Evolutionary conservation across 2,329 filamentous ascomycete species (phyloP).

Genomic region (Ophiostoma sp.): DNA sequence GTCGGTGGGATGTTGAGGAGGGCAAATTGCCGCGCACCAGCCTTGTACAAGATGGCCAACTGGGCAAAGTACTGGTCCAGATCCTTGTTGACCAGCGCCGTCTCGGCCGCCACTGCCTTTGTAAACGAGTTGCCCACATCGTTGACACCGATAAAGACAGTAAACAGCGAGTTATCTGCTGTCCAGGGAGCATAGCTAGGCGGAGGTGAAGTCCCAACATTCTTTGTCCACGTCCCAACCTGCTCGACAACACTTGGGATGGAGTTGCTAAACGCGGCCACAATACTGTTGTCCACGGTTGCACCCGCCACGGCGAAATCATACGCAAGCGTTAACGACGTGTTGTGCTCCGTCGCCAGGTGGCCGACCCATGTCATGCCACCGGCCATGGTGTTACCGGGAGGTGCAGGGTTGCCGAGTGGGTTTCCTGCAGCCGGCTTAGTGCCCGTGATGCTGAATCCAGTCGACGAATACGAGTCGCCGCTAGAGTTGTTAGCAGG

Average conservation of each 20-base stretch:
- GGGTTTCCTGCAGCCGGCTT: background rate
- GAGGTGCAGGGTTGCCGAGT: background rate
- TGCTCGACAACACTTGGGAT: background rate
- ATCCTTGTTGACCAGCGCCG: slow-evolving; percentile 39
- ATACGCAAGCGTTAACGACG: background rate
- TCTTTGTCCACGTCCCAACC: background rate
- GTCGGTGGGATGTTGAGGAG: background rate
- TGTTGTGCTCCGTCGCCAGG: background rate
- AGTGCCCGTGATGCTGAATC: background rate
- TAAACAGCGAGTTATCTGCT: background rate
- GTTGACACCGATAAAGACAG: slow-evolving; percentile 47
- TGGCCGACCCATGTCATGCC: background rate
- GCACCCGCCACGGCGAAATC: background rate
- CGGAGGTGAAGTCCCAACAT: background rate
- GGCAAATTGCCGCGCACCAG: background rate
- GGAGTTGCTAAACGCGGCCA: background rate
- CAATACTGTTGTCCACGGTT: background rate
- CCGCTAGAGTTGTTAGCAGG: background rate
- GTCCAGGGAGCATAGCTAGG: background rate
- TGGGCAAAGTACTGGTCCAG: slow-evolving; percentile 47
- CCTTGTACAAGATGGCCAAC: slow-evolving; percentile 45
- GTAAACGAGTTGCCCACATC: slow-evolving; percentile 56
- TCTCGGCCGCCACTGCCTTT: slow-evolving; percentile 39
- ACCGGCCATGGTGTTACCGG: background rate
- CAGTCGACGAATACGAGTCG: background rate